Conservation (phyloP, 768 basidiomycete species). For the Lactarius hengduanensis region DNA sequence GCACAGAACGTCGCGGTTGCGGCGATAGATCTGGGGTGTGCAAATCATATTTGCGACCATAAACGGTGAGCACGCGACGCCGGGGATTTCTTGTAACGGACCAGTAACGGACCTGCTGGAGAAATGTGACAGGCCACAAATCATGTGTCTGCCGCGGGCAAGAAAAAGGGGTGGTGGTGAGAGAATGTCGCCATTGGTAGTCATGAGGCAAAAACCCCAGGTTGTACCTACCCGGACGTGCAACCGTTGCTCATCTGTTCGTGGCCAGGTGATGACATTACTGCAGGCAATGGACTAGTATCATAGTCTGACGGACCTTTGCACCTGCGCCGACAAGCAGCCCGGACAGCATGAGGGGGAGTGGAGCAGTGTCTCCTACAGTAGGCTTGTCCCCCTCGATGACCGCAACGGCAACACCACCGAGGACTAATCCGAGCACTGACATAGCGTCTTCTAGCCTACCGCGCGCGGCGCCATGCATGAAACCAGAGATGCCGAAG, state of each 20-base stretch:
- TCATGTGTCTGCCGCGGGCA: conserved; percentile 53
- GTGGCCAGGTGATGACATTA: background rate
- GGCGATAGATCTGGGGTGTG: conserved; percentile 53
- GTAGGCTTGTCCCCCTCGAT: conserved; percentile 40
- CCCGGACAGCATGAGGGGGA: conserved; percentile 45
- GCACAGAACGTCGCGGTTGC: conserved; percentile 55
- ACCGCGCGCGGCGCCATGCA: conserved; percentile 51
- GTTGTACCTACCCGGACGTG: conserved; percentile 52
- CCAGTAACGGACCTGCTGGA: conserved; percentile 53
- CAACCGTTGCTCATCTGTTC: conserved; percentile 57
- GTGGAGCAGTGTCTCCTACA: conserved; percentile 29
- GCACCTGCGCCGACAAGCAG: conserved; percentile 58
- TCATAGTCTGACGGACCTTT: conserved; percentile 31
- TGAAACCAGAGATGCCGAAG: conserved; percentile 61
- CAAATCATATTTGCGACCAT: conserved; percentile 39
- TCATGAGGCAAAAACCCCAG: background rate
- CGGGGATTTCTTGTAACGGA: conserved; percentile 30
- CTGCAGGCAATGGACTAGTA: background rate
- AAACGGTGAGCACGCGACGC: conserved; percentile 1
- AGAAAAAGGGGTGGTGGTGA: background rate
- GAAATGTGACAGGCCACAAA: conserved; percentile 56
- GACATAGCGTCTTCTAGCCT: conserved; percentile 43
- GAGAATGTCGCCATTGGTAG: background rate
- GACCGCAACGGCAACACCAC: conserved; percentile 46
- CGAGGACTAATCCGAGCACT: conserved; percentile 48